A percentile compares a stretch with the other conserved stretches of the same genome.
These are phyloP conservation scores for Naganishia randhawae DNA, from an alignment of 768 basidiomycete genomes.

Conservation along the genomic window DNA sequence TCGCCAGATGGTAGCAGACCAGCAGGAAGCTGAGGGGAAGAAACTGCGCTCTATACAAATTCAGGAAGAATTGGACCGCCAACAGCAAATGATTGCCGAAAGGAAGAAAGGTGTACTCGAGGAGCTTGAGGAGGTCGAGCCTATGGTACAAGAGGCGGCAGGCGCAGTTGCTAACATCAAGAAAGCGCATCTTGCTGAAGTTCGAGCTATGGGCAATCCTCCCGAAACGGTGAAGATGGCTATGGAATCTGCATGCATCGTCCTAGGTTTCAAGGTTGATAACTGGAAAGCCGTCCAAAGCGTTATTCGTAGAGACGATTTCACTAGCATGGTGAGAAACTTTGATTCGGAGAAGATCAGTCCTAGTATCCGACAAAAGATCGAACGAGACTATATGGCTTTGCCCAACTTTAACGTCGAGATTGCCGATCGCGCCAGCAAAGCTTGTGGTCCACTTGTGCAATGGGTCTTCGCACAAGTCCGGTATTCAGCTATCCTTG, in stretches of 20 bases:
- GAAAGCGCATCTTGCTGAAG: conserved; percentile 91
- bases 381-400: conserved; percentile 90
- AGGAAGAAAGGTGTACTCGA: conserved; percentile 84
- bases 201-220: conserved; percentile 95
- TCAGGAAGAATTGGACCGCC: conserved; percentile 85
- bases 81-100: conserved; percentile 82
- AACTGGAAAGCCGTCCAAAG: conserved; percentile 93
- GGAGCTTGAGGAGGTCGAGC: conserved; percentile 95
- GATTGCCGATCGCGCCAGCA: conserved; percentile 87
- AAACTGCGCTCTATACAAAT: conserved; percentile 94
- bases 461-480: conserved; percentile 99
- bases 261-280: conserved; percentile 86
- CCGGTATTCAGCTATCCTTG: conserved; percentile 91
- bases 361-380: conserved; percentile 75
- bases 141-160: conserved; percentile 91
- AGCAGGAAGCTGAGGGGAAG: conserved; percentile 98
- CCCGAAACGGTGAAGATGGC: conserved; percentile 95
- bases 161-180: conserved; percentile 96
- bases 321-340: conserved; percentile 89
- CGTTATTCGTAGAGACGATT: conserved; percentile 93
- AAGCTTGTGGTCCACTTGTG: conserved; percentile 94
- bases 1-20: conserved; percentile 94
- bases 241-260: conserved; percentile 96
- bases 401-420: conserved; percentile 91
- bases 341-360: conserved; percentile 96